Evolutionary conservation across 371 early-diverging fungal species (phyloP).

Genomic region (Lichtheimia ornata): DNA sequence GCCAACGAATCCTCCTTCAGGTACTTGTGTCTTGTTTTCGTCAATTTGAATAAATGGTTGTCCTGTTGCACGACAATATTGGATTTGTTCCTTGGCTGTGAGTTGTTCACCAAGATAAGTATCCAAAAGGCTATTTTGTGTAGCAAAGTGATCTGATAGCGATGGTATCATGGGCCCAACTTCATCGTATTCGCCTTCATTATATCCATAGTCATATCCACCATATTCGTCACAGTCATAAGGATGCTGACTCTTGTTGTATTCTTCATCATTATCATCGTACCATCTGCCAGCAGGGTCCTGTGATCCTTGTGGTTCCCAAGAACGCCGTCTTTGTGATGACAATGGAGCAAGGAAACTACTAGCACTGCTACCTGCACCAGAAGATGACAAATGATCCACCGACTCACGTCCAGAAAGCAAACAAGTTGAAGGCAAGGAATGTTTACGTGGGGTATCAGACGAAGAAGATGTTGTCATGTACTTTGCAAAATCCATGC

Average conservation of each 20-base stretch:
- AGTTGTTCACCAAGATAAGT: constrained; percentile 45
- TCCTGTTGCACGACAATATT: constrained; percentile 49
- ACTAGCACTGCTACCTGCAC: constrained; percentile 10
- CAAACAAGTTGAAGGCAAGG: constrained; percentile 23
- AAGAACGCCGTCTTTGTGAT: constrained; percentile 11
- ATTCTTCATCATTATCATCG: background rate
- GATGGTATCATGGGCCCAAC: constrained; percentile 46
- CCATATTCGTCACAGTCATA: constrained; percentile 17
- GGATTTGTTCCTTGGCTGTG: constrained; percentile 51
- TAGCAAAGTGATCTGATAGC: constrained; percentile 49
- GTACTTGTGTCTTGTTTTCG: constrained; percentile 30
- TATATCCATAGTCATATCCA: constrained; percentile 12
- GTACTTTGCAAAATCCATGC: constrained; percentile 40
- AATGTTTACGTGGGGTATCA: constrained; percentile 28
- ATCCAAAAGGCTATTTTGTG: constrained; percentile 45
- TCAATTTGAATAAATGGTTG: constrained; percentile 53
- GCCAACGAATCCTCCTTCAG: constrained; percentile 48
- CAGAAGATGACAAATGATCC: constrained; percentile 12
- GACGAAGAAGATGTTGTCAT: constrained; percentile 21
- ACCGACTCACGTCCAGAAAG: constrained; percentile 19
- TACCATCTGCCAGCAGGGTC: background rate
- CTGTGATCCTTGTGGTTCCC: constrained; percentile 13
- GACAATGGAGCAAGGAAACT: constrained; percentile 3
- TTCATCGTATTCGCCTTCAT: constrained; percentile 25
- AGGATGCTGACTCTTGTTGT: constrained; percentile 7